A percentile compares a stretch with the other conserved stretches of the same genome.
Evolutionary conservation across 1,139 yeast genomes (phyloP).

Genomic region (Yamadazyma diddensiae): DNA sequence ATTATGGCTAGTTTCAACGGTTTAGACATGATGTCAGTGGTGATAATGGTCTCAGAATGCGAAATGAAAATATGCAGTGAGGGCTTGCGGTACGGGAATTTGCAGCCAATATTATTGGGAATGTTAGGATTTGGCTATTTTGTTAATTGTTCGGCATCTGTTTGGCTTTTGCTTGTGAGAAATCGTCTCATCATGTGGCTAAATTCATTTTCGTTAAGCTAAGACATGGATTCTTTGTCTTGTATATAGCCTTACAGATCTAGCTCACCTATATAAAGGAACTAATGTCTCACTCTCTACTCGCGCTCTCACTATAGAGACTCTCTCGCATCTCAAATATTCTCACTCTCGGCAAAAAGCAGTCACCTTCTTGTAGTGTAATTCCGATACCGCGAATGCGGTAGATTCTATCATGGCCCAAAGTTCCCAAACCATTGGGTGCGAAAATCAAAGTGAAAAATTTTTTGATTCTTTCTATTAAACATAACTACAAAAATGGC

Average conservation of each 20-base stretch:
- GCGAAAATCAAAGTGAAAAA: conserved; percentile 14
- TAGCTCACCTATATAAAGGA: no score
- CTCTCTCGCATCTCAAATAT: background rate
- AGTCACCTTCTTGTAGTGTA: conserved; percentile 13
- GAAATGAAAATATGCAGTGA: background rate
- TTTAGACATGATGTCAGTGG: background rate
- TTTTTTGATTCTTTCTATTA: conserved; percentile 12
- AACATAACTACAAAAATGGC: conserved; percentile 40
- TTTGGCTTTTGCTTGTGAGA: no score
- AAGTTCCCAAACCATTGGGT: conserved; percentile 3
- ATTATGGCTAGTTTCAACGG: conserved; percentile 42
- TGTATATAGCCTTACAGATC: no score
- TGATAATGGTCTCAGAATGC: background rate
- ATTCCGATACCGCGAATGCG: conserved; percentile 12
- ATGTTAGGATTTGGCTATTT: no score
- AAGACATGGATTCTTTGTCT: no score
- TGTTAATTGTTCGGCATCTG: no score
- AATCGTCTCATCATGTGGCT: no score
- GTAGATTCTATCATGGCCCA: conserved; percentile 10
- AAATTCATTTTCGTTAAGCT: no score
- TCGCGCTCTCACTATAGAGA: conserved; percentile 2
- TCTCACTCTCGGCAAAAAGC: conserved; percentile 11
- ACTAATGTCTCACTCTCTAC: no score
- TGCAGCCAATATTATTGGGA: no score
- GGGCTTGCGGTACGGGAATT: no score